A percentile compares a stretch with the other conserved stretches of the same genome.
Evolutionary conservation across 129 eudicot genomes (phyloP).

Genomic region (Deinandra increscens): DNA sequence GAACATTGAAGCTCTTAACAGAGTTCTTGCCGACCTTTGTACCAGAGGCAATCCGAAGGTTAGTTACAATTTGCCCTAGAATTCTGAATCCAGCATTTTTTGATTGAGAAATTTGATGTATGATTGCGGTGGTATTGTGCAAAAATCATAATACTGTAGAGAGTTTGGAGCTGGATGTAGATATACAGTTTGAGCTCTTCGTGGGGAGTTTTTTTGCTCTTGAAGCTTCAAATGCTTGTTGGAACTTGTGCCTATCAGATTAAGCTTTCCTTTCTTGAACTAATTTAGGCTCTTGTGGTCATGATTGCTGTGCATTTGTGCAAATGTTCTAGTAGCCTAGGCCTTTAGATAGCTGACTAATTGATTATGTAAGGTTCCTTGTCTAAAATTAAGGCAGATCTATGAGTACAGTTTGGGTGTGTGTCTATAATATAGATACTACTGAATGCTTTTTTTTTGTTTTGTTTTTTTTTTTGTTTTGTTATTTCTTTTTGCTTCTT

Average conservation of each 20-base stretch:
- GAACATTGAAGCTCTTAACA: constrained; percentile 69
- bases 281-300: too few species aligned
- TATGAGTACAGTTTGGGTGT: too few species aligned
- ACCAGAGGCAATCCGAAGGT: constrained; percentile 77
- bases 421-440: neutral
- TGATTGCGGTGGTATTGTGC: too few species aligned
- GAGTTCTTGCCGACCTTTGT: constrained; percentile 70
- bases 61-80: neutral
- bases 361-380: neutral
- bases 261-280: neutral
- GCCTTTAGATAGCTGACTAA: neutral
- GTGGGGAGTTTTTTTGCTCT: neutral
- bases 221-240: neutral
- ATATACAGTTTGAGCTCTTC: too few species aligned
- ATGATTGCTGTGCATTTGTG: neutral
- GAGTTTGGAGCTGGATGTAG: neutral
- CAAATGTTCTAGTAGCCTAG: neutral
- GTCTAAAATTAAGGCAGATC: neutral
- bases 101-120: too few species aligned
- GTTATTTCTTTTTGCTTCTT: too few species aligned
- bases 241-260: neutral
- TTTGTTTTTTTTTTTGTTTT: neutral
- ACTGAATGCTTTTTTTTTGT: neutral
- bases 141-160: neutral
- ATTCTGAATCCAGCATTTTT: neutral